Evolutionary conservation across 768 basidiomycete genomes (phyloP).

Genomic region (Boletus speciosus): DNA sequence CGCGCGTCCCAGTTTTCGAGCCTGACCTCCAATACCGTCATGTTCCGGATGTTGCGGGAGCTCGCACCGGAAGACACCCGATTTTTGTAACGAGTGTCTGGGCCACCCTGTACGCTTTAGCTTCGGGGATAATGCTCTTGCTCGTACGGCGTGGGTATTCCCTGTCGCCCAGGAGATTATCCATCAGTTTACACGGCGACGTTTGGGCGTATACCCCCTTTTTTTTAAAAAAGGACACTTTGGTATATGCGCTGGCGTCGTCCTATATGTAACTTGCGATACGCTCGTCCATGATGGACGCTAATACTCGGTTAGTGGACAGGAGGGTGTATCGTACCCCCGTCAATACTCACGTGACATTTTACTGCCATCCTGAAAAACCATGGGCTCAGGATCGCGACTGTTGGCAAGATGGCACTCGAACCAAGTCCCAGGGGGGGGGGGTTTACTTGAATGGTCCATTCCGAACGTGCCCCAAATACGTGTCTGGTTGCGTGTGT

Average conservation of each 20-base stretch:
- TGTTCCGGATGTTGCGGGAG: constrained; percentile 40
- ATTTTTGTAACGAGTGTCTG: constrained; percentile 34
- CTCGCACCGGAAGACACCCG: constrained; percentile 36
- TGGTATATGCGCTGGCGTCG: neutral
- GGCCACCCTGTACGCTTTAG: no score
- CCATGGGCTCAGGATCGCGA: no score
- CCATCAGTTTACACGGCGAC: neutral
- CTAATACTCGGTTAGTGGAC: constrained; percentile 2
- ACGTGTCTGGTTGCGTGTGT: neutral
- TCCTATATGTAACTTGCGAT: constrained; percentile 5
- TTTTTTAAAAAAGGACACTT: neutral
- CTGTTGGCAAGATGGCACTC: no score
- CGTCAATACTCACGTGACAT: no score
- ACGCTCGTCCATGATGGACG: constrained; percentile 3
- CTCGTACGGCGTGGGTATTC: neutral
- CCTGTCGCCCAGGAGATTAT: neutral
- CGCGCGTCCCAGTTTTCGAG: constrained; percentile 41
- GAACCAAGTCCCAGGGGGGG: no score
- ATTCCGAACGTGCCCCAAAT: no score
- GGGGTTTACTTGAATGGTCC: no score
- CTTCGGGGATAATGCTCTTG: neutral
- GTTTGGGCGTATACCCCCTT: neutral
- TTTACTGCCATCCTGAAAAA: no score
- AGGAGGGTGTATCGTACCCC: neutral
- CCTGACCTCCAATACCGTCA: constrained; percentile 44